Evolutionary conservation across 768 basidiomycete genomes (phyloP), one percentile per base, ranked within the genome.

Genomic region (Boletellus emodensis): DNA sequence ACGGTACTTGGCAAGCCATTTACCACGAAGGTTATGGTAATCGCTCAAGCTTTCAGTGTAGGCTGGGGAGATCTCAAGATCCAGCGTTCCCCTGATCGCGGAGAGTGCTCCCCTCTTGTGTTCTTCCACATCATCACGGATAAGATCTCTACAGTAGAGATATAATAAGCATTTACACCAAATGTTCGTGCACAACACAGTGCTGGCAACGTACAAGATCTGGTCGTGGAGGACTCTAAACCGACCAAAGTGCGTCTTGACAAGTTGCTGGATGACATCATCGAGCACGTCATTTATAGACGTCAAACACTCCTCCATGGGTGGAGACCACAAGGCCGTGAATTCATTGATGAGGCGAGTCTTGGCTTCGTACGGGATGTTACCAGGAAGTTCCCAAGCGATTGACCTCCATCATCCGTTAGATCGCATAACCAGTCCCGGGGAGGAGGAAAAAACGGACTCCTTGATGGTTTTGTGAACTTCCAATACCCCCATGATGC

Each of bases 331-430:
- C 11, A 66, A 34, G 5, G 42, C 48, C 15, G 71, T 71, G 40
- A 65, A 71, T 12, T 53, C 42, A 3, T 54, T 52, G 33, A 79
- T 75, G 14, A 76, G 64, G 26, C 57, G 60, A 11, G 49, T 55
- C 41, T 72, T 75, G 11, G 75, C 74, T 22, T 66, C 67, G 46
- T 67, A 75, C 0, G 76, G 75, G 18, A 75, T 55, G 34, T 75
- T 66, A 5, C 62, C 59, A 0, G 73, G 73, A 24, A 77, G 67
- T 43, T 77, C 73, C 76, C 75, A 76, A 3, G 63, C 68, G 28
- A 67, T 65, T 6, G 69, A 67, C 11, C 76, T 77, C 22, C 22
- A 14, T 7, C 12, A 4, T 35, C 5, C 1, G 11, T 65, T 0
- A 57, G 45, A 48, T 20, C 20, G n/a, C 6, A 9, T 6, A 24